These are phyloP conservation scores for Gossypium schwendimanii DNA, from an alignment of 441 rosid genomes.

Conservation along the genomic window DNA sequence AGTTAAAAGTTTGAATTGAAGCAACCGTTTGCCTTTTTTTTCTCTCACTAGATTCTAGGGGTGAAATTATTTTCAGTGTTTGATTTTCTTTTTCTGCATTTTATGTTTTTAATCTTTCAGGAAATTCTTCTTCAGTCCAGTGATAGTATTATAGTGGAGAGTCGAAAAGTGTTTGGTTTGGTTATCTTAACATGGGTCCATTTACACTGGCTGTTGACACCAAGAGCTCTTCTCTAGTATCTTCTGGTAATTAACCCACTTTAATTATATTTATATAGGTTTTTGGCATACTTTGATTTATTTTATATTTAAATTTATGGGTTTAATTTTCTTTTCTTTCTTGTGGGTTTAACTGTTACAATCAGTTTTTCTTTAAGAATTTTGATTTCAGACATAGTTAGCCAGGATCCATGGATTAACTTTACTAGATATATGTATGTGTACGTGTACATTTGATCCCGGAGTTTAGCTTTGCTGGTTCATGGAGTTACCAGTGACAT, in stretches of 20 bases:
- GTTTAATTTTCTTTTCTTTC: not conserved
- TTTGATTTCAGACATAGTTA: not conserved
- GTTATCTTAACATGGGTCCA: slow-evolving; percentile 31
- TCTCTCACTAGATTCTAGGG: not conserved
- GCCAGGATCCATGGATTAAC: not conserved
- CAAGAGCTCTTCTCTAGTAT: slow-evolving; percentile 24
- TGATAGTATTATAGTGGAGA: not conserved
- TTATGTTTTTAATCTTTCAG: not conserved
- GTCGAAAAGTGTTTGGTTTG: slow-evolving; percentile 1
- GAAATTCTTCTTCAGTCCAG: slow-evolving; percentile 1
- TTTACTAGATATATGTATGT: not conserved
- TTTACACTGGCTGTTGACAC: slow-evolving; percentile 34
- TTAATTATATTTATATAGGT: not conserved
- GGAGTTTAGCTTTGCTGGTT: no score
- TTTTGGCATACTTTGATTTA: not conserved
- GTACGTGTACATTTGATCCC: no score
- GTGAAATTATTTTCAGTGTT: not conserved
- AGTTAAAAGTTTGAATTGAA: not conserved
- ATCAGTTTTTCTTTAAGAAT: not conserved
- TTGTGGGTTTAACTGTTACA: not conserved
- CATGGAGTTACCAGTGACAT: no score
- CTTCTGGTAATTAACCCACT: slow-evolving; percentile 27
- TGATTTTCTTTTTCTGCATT: not conserved
- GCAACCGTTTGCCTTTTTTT: not conserved
- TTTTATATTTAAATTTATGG: not conserved